Base-by-base conservation (phyloP, 495 filamentous ascomycete species). In the Aspergillus sparsus region DNA sequence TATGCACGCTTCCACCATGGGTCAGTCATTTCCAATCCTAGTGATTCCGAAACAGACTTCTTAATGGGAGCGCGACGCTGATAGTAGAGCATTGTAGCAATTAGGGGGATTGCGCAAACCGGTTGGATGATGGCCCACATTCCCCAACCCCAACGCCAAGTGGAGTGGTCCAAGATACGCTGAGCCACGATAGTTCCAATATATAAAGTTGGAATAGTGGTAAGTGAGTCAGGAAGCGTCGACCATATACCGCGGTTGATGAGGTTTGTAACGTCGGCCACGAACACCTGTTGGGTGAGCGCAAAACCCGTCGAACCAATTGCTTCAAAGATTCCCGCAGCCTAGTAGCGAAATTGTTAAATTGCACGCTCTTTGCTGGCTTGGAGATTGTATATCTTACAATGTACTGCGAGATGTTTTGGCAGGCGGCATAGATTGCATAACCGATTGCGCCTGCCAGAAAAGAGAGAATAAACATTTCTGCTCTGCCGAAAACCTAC, bases 111-210 rank as follows among this genome's bases (percentile, higher is more conserved):
- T 5, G 67, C 57, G 27, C 57, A 64, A 1, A 61, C 55, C 1
- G 67, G 67, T 37, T 66, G 52, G 18, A 70, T 60, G 21, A 67
- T 70, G 0, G 67, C 67, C 65, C 67, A 70, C 65, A 67, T 70
- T 8, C 67, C 67, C 65, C 63, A 70, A 3, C 65, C 67, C 65
- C 65, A 70, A n/a, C 67, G 67, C 65, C 65, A 70, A 7, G 58
- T 60, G 0, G 60, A 58, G 47, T 66, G 44, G 16, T 63, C 56
- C 6, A 70, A 55, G 41, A 70, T 62, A 10, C 56, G 58, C 47
- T 67, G 56, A 7, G 52, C 65, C 5, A 70, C 61, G 11, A 64
- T 63, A 5, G 67, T 67, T 3, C 67, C 67, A 6, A 70, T 51
- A 33, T 66, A 70, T 5, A 70, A 52, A 0, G 67, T 65, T 0